Percentiles rank a stretch among this genome's conserved stretches.
Conservation (phyloP, 805 yeast genomes). For the Candida morakotiae region DNA sequence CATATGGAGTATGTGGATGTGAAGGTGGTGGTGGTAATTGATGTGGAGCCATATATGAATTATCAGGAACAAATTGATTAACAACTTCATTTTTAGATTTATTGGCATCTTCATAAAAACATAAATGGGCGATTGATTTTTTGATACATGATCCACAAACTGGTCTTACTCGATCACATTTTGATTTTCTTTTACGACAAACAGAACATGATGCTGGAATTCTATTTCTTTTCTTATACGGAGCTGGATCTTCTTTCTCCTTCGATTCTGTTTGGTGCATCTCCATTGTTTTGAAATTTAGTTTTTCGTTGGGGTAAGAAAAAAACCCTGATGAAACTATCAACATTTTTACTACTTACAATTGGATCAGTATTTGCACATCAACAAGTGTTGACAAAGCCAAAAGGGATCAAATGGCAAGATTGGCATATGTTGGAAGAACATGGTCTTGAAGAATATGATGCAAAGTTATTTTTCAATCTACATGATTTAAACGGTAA, state of each 20-base stretch:
- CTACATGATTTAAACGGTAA: constrained; percentile 68
- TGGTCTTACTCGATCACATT: constrained; percentile 40
- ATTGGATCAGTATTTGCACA: constrained; percentile 7
- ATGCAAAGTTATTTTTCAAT: constrained; percentile 70
- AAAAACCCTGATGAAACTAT: neutral
- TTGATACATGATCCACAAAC: constrained; percentile 40
- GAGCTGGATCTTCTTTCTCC: constrained; percentile 3
- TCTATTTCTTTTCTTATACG: constrained; percentile 32
- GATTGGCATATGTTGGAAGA: constrained; percentile 90
- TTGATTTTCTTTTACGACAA: constrained; percentile 40
- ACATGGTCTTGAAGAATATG: constrained; percentile 73
- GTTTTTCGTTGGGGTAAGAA: neutral
- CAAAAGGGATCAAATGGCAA: constrained; percentile 65
- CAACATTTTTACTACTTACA: neutral
- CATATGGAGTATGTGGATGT: constrained; percentile 5
- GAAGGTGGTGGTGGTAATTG: constrained; percentile 7
- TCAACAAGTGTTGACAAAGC: constrained; percentile 19
- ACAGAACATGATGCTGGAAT: constrained; percentile 43
- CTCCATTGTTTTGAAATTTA: neutral
- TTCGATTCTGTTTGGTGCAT: neutral
- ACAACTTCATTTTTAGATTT: neutral
- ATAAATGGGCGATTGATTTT: constrained; percentile 41
- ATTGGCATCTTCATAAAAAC: constrained; percentile 27
- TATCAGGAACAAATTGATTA: neutral
- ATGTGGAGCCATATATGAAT: constrained; percentile 1